Percentiles rank a stretch among this genome's conserved stretches.
Evolutionary conservation across 345 rosid species (phyloP).

Genomic region (Hirschfeldia incana): DNA sequence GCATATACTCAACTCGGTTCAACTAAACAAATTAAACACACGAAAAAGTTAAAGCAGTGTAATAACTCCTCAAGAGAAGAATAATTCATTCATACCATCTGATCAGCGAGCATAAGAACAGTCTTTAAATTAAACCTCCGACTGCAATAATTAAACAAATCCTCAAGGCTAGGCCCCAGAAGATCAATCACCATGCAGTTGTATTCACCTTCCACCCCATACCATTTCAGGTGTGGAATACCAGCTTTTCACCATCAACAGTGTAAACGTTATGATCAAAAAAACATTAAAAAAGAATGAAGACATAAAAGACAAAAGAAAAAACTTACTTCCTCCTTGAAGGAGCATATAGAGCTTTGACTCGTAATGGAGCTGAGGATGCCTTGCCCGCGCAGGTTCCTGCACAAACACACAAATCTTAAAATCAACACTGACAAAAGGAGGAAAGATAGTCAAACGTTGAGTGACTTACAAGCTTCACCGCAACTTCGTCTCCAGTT

Average conservation of each 20-base stretch:
- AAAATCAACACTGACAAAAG: background rate
- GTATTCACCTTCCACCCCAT: constrained; percentile 82
- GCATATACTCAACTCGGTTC: constrained; percentile 95
- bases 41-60: constrained; percentile 9
- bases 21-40: constrained; percentile 41
- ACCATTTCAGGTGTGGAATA: constrained; percentile 88
- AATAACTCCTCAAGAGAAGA: background rate
- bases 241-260: constrained; percentile 54
- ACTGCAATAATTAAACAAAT: constrained; percentile 83
- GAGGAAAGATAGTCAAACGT: background rate
- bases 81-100: constrained; percentile 48
- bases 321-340: constrained; percentile 81
- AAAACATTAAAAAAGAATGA: background rate
- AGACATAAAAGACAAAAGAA: background rate
- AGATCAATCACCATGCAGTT: constrained; percentile 93
- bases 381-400: constrained; percentile 84
- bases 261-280: background rate
- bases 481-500: constrained; percentile 93
- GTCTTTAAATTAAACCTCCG: constrained; percentile 81
- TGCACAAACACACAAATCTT: constrained; percentile 25
- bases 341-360: constrained; percentile 88
- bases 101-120: constrained; percentile 94
- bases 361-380: constrained; percentile 90
- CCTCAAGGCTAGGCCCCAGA: constrained; percentile 92
- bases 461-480: constrained; percentile 66